Evolutionary conservation across 768 basidiomycete species (phyloP).

Genomic region (Leccinum fibrillosum): DNA sequence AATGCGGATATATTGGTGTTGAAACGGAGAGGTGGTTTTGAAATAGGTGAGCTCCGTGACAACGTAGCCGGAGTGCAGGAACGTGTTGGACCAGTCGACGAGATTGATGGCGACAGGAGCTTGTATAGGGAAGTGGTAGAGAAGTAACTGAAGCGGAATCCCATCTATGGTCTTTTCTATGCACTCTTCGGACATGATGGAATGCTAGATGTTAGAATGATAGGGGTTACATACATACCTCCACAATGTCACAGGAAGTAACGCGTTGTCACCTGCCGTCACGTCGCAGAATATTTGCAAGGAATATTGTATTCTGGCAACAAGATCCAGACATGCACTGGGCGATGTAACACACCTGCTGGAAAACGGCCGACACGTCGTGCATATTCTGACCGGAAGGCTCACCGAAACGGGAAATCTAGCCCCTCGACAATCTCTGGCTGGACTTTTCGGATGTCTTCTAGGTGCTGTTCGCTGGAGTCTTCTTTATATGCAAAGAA

Average conservation of each 20-base stretch:
- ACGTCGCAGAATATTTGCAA: no score
- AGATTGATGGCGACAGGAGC: no score
- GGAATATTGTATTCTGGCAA: no score
- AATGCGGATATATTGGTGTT: no score
- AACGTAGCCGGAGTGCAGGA: no score
- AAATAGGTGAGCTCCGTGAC: no score
- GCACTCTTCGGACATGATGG: neutral
- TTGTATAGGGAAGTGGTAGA: neutral
- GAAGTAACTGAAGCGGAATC: neutral
- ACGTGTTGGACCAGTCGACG: no score
- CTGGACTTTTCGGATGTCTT: slow-evolving; percentile 74
- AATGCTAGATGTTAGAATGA: neutral
- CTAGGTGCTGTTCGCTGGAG: slow-evolving; percentile 73
- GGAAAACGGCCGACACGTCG: neutral
- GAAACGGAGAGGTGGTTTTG: no score
- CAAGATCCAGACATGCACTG: no score
- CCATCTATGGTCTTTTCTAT: neutral
- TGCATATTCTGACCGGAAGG: neutral
- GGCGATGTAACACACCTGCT: no score
- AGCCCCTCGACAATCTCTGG: slow-evolving; percentile 72
- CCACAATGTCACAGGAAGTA: no score
- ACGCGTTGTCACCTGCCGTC: no score
- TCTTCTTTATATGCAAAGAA: slow-evolving; percentile 71
- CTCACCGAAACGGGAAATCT: slow-evolving; percentile 75
- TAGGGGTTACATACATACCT: neutral